Conservation (phyloP, 202 grass and related monocot species). For the Carex arenaria region DNA sequence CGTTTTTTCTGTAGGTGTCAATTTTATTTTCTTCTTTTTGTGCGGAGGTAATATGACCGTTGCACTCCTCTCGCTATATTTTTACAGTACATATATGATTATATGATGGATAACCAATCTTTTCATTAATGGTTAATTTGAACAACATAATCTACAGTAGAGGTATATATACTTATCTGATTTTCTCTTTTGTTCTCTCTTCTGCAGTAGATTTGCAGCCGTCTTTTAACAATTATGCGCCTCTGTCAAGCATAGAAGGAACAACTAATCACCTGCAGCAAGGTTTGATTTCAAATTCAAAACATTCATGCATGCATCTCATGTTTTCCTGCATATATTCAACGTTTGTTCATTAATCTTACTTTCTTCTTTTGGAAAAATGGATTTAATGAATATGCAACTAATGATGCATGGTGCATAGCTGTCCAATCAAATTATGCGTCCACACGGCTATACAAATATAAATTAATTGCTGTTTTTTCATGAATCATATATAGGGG, state of each 20-base stretch:
- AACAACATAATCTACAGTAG: too few relatives aligned
- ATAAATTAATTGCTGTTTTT: not conserved
- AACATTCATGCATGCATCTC: not conserved
- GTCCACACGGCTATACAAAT: not conserved
- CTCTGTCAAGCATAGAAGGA: slow-evolving; percentile 16
- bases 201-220: slow-evolving; percentile 27
- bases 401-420: not conserved
- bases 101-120: not conserved
- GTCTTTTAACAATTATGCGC: slow-evolving; percentile 23
- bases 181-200: not conserved
- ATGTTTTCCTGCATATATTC: not conserved
- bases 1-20: not conserved
- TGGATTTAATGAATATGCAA: not conserved
- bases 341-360: not conserved
- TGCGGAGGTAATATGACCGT: not conserved
- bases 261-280: slow-evolving; percentile 5
- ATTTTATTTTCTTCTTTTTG: not conserved
- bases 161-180: not conserved
- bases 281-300: slow-evolving; percentile 19
- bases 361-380: not conserved
- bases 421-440: slow-evolving; percentile 1
- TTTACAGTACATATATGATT: not conserved
- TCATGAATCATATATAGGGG: not conserved
- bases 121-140: not conserved
- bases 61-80: not conserved